These are phyloP conservation scores for Linum lewisii DNA, from an alignment of 345 rosid species.

Conservation along the genomic window DNA sequence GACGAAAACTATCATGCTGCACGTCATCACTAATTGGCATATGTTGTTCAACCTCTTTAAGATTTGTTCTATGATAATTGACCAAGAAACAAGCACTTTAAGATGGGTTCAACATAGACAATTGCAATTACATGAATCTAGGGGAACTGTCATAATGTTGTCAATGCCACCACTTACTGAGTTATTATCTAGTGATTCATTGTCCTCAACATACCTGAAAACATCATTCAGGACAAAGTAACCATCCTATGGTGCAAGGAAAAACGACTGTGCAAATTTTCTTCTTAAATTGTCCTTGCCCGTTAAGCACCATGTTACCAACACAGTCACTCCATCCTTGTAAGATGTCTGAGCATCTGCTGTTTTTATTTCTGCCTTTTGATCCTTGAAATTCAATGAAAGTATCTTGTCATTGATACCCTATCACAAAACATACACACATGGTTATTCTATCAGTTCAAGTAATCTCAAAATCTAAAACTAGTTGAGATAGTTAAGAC, in stretches of 20 bases:
- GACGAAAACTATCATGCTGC: too few relatives aligned
- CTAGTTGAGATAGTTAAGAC: too few relatives aligned
- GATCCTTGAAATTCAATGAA: constrained; percentile 40
- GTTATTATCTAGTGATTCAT: constrained; percentile 14
- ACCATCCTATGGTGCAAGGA: constrained; percentile 60
- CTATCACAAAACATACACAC: constrained; percentile 22
- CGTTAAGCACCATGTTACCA: constrained; percentile 57
- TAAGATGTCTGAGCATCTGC: constrained; percentile 58
- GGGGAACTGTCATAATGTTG: constrained; percentile 19
- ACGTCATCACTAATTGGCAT: too few relatives aligned
- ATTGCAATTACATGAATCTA: constrained; percentile 26
- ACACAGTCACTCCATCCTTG: constrained; percentile 39
- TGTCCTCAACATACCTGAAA: constrained; percentile 47
- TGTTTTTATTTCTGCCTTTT: constrained; percentile 38
- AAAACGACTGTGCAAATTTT: constrained; percentile 57
- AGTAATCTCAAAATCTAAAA: too few relatives aligned
- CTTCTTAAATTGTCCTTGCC: constrained; percentile 35
- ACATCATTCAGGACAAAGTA: constrained; percentile 69
- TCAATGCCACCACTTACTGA: constrained; percentile 19
- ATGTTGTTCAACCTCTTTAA: too few relatives aligned
- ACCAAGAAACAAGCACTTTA: neutral
- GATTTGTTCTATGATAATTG: neutral
- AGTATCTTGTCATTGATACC: constrained; percentile 61
- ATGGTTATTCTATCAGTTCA: too few relatives aligned
- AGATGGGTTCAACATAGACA: neutral